These are phyloP conservation scores for Lignosus rhinocerotis DNA, from an alignment of 1,284 basidiomycete genomes.

Conservation along the genomic window DNA sequence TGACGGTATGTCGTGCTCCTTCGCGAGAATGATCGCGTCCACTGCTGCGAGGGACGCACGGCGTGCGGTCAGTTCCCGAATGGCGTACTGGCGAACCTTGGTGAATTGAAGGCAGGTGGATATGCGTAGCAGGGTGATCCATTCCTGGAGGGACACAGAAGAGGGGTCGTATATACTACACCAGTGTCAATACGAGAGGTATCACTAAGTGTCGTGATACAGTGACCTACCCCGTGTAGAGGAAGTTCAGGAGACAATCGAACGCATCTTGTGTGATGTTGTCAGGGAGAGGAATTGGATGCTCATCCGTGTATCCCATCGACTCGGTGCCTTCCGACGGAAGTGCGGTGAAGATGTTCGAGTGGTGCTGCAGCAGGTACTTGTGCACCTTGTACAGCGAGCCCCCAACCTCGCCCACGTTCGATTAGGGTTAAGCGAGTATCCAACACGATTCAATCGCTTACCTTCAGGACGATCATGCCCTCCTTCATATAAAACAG, in stretches of 20 bases:
- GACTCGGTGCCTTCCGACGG: constrained; percentile 21
- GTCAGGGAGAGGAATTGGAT: constrained; percentile 31
- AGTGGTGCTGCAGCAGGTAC: constrained; percentile 37
- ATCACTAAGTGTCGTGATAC: too few relatives aligned
- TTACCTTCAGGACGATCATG: constrained; percentile 23
- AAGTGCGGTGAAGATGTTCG: constrained; percentile 35
- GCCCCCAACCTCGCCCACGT: constrained; percentile 33
- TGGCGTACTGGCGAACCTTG: constrained; percentile 33
- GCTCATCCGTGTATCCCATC: constrained; percentile 32
- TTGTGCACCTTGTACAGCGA: constrained; percentile 39
- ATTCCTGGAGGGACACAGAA: constrained; percentile 31
- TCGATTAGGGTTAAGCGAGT: neutral
- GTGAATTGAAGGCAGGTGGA: constrained; percentile 36
- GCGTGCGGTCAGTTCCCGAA: constrained; percentile 33
- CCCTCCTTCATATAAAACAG: constrained; percentile 27
- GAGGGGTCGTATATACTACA: constrained; percentile 33
- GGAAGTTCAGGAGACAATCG: constrained; percentile 36
- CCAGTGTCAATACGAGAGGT: neutral
- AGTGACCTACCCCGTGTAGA: constrained; percentile 35
- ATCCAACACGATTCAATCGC: neutral
- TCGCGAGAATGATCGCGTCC: constrained; percentile 40
- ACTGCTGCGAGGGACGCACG: constrained; percentile 32
- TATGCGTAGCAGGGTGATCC: constrained; percentile 39
- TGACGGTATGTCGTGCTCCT: constrained; percentile 35
- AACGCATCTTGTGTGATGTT: constrained; percentile 33